A percentile compares a stretch with the other conserved stretches of the same genome.
These are phyloP conservation scores for Meyerozyma elateridarum DNA, from an alignment of 1,139 yeast species.

Conservation along the genomic window DNA sequence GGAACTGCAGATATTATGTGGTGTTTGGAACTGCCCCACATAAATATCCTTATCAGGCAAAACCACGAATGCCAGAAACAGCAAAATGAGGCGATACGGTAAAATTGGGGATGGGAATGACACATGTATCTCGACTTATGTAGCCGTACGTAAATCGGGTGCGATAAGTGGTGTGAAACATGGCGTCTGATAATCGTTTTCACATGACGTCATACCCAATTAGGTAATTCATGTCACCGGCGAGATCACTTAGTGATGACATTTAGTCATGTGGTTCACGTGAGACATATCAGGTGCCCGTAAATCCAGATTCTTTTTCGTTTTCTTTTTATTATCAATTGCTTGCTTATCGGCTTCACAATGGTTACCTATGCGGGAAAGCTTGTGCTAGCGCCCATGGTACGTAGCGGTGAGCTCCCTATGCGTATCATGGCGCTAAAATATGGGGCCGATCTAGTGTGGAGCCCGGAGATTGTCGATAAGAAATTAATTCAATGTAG, in stretches of 20 bases:
- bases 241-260: neutral
- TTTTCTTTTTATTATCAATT: neutral
- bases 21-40: no score
- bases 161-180: no score
- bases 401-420: conserved; percentile 91
- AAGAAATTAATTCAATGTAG: conserved; percentile 70
- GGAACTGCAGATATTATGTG: conserved; percentile 3
- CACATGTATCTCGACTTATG: no score
- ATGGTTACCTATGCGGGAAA: conserved; percentile 47
- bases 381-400: conserved; percentile 92
- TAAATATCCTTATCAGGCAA: no score
- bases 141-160: no score
- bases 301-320: neutral
- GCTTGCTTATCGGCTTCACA: neutral
- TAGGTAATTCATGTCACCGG: neutral
- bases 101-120: no score
- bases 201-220: neutral
- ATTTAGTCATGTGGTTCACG: neutral
- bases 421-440: conserved; percentile 72
- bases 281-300: conserved; percentile 23
- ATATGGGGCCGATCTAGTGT: conserved; percentile 89
- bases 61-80: no score
- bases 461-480: conserved; percentile 94
- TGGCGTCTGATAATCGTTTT: neutral
- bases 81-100: no score